Conservation (phyloP, 2,329 filamentous ascomycete species). For the Fusarium nisikadoi region DNA sequence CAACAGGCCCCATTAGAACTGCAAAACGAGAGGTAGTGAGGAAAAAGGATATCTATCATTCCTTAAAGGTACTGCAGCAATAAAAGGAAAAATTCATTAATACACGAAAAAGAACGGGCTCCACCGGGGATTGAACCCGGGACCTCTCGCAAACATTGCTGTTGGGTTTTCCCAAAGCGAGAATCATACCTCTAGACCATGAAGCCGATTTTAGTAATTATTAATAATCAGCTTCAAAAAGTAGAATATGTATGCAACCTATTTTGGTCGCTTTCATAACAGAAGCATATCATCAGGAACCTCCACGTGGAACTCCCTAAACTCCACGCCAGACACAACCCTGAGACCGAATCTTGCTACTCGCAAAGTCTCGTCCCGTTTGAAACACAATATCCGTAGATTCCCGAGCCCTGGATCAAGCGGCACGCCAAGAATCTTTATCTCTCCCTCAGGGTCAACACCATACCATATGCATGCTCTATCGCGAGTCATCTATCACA, state of each 20-base stretch:
- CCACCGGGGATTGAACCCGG: conserved; percentile 58
- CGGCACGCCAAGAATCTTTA: not conserved
- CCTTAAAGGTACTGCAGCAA: rapidly evolving
- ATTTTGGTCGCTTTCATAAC: rapidly evolving
- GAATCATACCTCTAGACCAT: conserved; percentile 40
- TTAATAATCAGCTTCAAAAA: rapidly evolving
- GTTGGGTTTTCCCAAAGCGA: conserved; percentile 17
- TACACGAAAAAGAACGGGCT: conserved; percentile 2
- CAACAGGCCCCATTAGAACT: not conserved
- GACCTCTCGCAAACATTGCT: conserved; percentile 52
- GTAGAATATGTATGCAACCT: rapidly evolving
- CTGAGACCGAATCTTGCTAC: not conserved
- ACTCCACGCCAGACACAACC: not conserved
- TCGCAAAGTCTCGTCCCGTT: not conserved
- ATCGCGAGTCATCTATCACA: not conserved
- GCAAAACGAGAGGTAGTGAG: not conserved
- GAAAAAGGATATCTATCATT: rapidly evolving
- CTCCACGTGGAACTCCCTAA: not conserved
- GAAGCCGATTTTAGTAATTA: conserved; percentile 4
- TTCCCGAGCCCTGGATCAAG: not conserved
- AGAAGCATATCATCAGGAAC: not conserved
- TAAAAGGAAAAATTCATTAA: rapidly evolving
- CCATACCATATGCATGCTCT: not conserved
- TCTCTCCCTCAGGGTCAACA: not conserved
- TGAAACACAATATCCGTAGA: not conserved